Conservation (phyloP, 169 alveolate species). For the Plasmodium falciparum region DNA sequence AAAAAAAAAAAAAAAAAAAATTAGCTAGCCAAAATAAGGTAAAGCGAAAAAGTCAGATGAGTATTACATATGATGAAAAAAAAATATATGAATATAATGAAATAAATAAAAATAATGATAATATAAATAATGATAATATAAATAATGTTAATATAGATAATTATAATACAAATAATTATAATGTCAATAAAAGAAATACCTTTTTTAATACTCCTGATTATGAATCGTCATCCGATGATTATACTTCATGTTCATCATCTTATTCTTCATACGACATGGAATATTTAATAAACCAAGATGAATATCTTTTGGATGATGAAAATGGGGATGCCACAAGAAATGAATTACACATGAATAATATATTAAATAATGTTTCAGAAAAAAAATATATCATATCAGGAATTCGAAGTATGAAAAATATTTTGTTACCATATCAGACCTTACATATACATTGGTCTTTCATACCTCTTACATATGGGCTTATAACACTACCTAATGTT, state of each 20-base stretch:
- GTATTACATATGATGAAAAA: neutral
- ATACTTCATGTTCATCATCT: constrained; percentile 12
- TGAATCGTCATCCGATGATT: neutral
- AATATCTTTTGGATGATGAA: constrained; percentile 25
- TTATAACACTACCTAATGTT: constrained; percentile 43
- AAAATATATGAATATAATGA: constrained; percentile 5
- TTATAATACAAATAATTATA: no score
- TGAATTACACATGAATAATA: no score
- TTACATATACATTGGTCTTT: constrained; percentile 55
- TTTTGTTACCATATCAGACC: constrained; percentile 66
- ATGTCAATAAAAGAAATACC: no score
- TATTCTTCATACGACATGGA: constrained; percentile 46
- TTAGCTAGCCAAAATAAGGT: neutral
- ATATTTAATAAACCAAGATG: constrained; percentile 24
- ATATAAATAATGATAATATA: constrained; percentile 6
- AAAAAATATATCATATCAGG: constrained; percentile 53
- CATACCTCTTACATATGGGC: constrained; percentile 36
- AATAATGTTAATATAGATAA: neutral
- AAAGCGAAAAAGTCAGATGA: neutral
- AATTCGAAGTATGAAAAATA: constrained; percentile 52
- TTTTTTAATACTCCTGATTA: no score
- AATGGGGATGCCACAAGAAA: neutral
- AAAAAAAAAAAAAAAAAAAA: neutral
- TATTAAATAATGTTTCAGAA: neutral
- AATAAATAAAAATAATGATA: neutral